phyloP scores from a whole-genome alignment of 495 filamentous ascomycete genomes.

The Talaromyces thailandensis region DNA sequence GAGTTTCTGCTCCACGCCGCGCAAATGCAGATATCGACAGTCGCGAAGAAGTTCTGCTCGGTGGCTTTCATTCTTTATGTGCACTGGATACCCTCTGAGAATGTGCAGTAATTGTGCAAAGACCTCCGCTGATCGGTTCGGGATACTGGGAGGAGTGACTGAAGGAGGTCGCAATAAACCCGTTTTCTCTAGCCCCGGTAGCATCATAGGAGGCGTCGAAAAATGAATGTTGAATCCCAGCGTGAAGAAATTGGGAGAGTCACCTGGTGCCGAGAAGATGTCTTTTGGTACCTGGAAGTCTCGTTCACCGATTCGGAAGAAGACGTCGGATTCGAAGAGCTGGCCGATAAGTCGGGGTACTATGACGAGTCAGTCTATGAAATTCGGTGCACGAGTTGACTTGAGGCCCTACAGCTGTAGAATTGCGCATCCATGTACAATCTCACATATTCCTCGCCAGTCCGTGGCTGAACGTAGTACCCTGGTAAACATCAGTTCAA shows the following conservation, averaged over 20 bases:
- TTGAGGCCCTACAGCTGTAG: slow-evolving; percentile 58
- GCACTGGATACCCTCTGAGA: slow-evolving; percentile 77
- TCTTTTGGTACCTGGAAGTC: slow-evolving; percentile 88
- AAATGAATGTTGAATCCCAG: slow-evolving; percentile 90
- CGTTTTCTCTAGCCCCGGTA: slow-evolving; percentile 73
- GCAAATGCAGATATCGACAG: slow-evolving; percentile 87
- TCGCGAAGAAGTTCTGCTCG: slow-evolving; percentile 73
- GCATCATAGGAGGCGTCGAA: slow-evolving; percentile 65
- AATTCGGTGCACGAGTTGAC: not conserved
- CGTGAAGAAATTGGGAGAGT: slow-evolving; percentile 92
- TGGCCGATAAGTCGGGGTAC: slow-evolving; percentile 85
- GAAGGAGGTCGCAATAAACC: slow-evolving; percentile 84
- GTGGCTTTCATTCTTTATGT: slow-evolving; percentile 69
- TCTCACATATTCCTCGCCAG: slow-evolving; percentile 79
- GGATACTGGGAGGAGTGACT: slow-evolving; percentile 73
- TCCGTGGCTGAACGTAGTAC: slow-evolving; percentile 77
- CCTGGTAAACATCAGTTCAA: slow-evolving; percentile 30
- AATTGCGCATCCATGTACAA: slow-evolving; percentile 95
- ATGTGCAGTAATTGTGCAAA: slow-evolving; percentile 81
- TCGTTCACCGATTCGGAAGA: slow-evolving; percentile 75
- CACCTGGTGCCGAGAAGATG: slow-evolving; percentile 74
- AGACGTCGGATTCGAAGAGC: slow-evolving; percentile 90
- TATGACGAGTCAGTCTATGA: slow-evolving; percentile 15
- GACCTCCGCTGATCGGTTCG: slow-evolving; percentile 66
- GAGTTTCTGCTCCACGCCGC: slow-evolving; percentile 80